phyloP scores from a whole-genome alignment of 1,284 basidiomycete species.

The Cronartium quercuum region DNA sequence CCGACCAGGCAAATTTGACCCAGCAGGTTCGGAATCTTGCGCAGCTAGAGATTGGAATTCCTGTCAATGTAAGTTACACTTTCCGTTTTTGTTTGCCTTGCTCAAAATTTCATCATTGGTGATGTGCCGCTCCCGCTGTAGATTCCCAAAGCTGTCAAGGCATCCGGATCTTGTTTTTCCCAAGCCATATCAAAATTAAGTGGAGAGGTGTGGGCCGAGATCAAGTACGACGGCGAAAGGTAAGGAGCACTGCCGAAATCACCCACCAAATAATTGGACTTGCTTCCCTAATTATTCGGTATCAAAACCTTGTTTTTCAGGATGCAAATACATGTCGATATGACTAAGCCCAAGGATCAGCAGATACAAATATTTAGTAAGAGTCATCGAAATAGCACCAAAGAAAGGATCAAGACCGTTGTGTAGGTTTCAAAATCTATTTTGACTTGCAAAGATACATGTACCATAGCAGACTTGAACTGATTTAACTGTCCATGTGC shows the following conservation, averaged over 20 bases:
- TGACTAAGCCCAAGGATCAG: slow-evolving; percentile 50
- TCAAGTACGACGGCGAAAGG: slow-evolving; percentile 83
- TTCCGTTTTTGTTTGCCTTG: background rate
- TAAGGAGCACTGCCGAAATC: slow-evolving; percentile 46
- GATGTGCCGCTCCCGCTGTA: slow-evolving; percentile 45
- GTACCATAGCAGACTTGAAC: background rate
- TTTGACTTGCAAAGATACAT: background rate
- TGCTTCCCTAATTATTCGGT: background rate
- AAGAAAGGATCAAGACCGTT: slow-evolving; percentile 64
- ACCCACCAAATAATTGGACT: background rate
- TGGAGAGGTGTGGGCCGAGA: slow-evolving; percentile 67
- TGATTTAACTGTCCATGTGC: background rate
- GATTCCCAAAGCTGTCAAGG: slow-evolving; percentile 76
- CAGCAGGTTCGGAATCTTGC: background rate
- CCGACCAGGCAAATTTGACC: background rate
- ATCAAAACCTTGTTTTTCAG: slow-evolving; percentile 42
- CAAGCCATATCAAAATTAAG: slow-evolving; percentile 34
- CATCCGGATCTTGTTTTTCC: slow-evolving; percentile 50
- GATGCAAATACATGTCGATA: slow-evolving; percentile 71
- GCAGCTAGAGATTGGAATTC: slow-evolving; percentile 14
- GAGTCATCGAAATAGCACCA: slow-evolving; percentile 69
- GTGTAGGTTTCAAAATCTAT: slow-evolving; percentile 51
- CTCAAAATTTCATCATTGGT: no score
- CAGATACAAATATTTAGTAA: slow-evolving; percentile 74
- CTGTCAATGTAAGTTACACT: slow-evolving; percentile 19